phyloP scores from a whole-genome alignment of 2,329 filamentous ascomycete species.

The Colletotrichum lupini region DNA sequence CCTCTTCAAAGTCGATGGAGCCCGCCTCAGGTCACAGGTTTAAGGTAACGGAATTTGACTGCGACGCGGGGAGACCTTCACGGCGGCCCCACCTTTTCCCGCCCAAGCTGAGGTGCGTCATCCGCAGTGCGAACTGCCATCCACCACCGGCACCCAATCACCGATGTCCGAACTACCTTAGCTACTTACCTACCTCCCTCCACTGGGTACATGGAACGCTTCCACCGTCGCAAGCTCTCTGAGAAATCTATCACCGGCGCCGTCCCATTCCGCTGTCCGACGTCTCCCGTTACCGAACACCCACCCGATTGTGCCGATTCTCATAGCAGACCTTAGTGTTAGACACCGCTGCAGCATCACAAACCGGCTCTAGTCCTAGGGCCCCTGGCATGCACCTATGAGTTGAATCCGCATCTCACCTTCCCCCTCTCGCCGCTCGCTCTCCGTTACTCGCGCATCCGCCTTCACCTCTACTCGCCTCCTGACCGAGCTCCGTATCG shows the following conservation, averaged over 20 bases:
- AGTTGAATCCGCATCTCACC: background rate
- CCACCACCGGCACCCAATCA: background rate
- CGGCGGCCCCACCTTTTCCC: background rate
- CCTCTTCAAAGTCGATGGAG: too few relatives aligned
- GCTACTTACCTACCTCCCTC: background rate
- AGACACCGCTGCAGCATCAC: background rate
- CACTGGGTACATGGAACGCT: background rate
- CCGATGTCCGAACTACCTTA: slow-evolving; percentile 1
- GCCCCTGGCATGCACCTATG: slow-evolving; percentile 1
- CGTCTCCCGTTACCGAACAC: background rate
- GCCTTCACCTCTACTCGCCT: background rate
- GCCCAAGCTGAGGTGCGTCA: background rate
- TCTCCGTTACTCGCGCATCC: background rate
- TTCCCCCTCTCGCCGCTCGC: background rate
- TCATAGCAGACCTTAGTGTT: background rate
- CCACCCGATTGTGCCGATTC: background rate
- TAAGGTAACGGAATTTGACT: background rate
- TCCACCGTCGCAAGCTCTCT: background rate
- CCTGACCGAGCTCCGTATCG: background rate
- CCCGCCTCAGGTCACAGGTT: too few relatives aligned
- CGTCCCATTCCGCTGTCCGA: background rate
- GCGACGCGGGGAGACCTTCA: background rate
- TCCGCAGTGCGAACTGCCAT: background rate
- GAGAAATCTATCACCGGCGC: background rate
- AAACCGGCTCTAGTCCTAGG: background rate